A percentile compares a stretch with the other conserved stretches of the same genome.
Evolutionary conservation across 108 stramenopile species (phyloP).

Genomic region (Nitzschia sp.): DNA sequence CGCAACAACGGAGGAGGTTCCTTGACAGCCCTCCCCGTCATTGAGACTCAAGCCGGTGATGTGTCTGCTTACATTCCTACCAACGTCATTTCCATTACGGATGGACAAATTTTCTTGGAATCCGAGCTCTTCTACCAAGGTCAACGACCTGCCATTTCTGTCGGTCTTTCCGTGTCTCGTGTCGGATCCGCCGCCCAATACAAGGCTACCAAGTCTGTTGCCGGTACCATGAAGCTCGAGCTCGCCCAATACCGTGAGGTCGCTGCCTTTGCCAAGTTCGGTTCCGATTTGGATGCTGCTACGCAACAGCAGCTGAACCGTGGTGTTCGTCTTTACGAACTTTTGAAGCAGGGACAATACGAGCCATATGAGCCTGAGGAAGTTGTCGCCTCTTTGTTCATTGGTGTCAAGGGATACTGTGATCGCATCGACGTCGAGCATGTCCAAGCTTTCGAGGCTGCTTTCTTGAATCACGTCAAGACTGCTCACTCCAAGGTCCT

Average conservation of each 20-base stretch:
- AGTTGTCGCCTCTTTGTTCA: constrained; percentile 96
- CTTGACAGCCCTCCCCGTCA: constrained; percentile 99
- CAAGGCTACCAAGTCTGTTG: constrained; percentile 99
- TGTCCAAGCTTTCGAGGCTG: constrained; percentile 93
- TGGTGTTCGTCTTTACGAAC: constrained; percentile 99
- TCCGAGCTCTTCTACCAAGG: constrained; percentile 99
- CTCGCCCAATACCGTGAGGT: constrained; percentile 99
- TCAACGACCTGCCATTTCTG: constrained; percentile 99
- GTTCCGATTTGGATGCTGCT: constrained; percentile 98
- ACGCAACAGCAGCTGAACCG: constrained; percentile 99
- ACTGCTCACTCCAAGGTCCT: constrained; percentile 85
- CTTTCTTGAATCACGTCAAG: constrained; percentile 96
- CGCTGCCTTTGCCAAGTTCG: constrained; percentile 99
- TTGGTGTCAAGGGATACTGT: constrained; percentile 99
- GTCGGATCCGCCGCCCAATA: constrained; percentile 99
- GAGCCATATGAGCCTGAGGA: constrained; percentile 97
- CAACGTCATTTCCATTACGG: constrained; percentile 99
- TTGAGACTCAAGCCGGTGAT: constrained; percentile 99
- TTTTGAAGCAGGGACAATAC: constrained; percentile 99
- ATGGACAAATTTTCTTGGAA: constrained; percentile 99
- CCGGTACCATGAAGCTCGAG: constrained; percentile 99
- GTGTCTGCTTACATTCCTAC: constrained; percentile 99
- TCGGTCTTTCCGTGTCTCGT: constrained; percentile 98
- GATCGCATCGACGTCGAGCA: constrained; percentile 98
- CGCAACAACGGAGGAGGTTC: constrained; percentile 95